phyloP scores from a whole-genome alignment of 164 flowering plant genomes.

The Echeveria elegans region DNA sequence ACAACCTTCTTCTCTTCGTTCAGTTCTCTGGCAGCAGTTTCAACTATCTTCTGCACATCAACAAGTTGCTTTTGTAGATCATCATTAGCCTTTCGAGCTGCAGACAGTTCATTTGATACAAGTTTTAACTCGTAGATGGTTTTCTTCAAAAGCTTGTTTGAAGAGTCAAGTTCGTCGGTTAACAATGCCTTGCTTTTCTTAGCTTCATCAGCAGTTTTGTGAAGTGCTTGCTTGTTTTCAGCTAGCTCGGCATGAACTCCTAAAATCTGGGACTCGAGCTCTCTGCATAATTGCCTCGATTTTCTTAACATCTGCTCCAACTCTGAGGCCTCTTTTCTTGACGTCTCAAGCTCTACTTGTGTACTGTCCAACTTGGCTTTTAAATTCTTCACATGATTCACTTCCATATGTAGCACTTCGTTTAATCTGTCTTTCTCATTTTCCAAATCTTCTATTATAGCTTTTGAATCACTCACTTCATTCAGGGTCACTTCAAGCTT shows the following conservation, averaged over 20 bases:
- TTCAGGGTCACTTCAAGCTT: constrained; percentile 30
- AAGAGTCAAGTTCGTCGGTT: constrained; percentile 38
- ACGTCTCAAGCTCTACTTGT: constrained; percentile 34
- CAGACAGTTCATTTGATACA: constrained; percentile 34
- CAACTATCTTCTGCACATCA: constrained; percentile 43
- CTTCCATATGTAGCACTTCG: constrained; percentile 34
- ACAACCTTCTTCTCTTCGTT: constrained; percentile 48
- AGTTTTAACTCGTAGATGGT: constrained; percentile 39
- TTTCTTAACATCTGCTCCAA: constrained; percentile 32
- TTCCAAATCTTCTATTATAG: constrained; percentile 29
- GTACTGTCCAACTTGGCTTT: constrained; percentile 37
- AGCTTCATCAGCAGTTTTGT: constrained; percentile 43
- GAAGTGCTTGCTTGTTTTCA: constrained; percentile 26
- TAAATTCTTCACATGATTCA: constrained; percentile 28
- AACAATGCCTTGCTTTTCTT: constrained; percentile 26
- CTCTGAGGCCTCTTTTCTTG: constrained; percentile 40
- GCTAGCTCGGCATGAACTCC: constrained; percentile 32
- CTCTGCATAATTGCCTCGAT: constrained; percentile 29
- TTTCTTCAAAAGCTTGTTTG: constrained; percentile 35
- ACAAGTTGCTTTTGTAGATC: constrained; percentile 51
- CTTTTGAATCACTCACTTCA: constrained; percentile 27
- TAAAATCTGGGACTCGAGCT: constrained; percentile 50
- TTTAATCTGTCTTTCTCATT: constrained; percentile 44
- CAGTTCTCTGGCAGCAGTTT: constrained; percentile 33
- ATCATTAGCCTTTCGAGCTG: constrained; percentile 22